Base-by-base conservation (phyloP, 768 basidiomycete species). In the Suillus sp. region DNA sequence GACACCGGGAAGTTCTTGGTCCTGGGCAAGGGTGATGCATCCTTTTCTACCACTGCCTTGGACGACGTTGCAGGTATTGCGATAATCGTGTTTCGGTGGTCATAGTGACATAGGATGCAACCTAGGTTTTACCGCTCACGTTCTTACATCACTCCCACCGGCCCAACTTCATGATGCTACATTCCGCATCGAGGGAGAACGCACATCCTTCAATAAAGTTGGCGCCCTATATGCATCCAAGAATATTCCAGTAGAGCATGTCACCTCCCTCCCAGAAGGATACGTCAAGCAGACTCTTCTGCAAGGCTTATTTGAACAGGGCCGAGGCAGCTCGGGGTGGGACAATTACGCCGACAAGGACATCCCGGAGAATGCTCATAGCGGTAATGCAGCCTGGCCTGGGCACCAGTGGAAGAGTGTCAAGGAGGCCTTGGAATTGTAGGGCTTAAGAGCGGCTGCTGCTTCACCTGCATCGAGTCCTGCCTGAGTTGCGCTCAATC, bases 161-260 rank as follows among this genome's bases (percentile, higher is more conserved):
- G 59, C 65, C 16, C 64, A 69, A 30, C 70, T 77, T 14, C 69
- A 71, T 14, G 62, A 79, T 59, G 67, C 61, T 2, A 72, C 72
- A 6, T 76, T 78, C 68, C 77, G 77, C 22, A 70, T 79, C 38
- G 65, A 79, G 62, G 79, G 78, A n/a, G 73, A 78, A 32, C 73
- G 75, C 3, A 65, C 40, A 5, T 69, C 70, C 11, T 67, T 77
- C 7, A 58, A 66, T 22, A 67, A 72, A 0, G 62, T 76, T 22
- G 78, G 69, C 13, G 61, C 69, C 51, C 63, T 77, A 30, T 76
- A 75, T 57, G 73, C 67, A 47, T 67, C 67, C 9, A 55, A 61
- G 59, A 14, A 53, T 30, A 67, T 70, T 16, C 61, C 68, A 10
- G 61, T 72, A 48, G 65, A 13, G 6, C 70, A 68, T 22, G 66